Conservation (phyloP, 495 filamentous ascomycete genomes). For the Paragyromitra xinjiangensis region DNA sequence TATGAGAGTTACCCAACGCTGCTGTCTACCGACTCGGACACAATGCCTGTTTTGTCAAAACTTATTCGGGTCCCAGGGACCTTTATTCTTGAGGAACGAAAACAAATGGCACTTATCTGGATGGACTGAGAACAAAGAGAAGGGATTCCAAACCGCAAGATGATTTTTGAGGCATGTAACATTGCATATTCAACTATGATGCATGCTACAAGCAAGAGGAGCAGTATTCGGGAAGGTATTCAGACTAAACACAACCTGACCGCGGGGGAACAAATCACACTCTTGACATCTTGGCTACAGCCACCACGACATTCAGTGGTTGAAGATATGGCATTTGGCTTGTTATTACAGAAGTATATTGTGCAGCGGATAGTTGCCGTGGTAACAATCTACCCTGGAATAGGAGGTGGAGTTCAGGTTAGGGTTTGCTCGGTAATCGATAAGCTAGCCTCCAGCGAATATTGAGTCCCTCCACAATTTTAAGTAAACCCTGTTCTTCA, state of each 20-base stretch:
- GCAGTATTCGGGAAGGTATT: not conserved
- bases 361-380: too few species aligned
- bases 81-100: slow-evolving; percentile 17
- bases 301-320: not conserved
- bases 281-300: slow-evolving; percentile 12
- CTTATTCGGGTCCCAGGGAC: not conserved
- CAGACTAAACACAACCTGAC: not conserved
- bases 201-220: not conserved
- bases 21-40: not conserved
- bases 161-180: slow-evolving; percentile 12
- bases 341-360: not conserved
- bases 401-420: not conserved
- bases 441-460: not conserved
- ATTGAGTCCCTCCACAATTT: not conserved
- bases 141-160: slow-evolving; percentile 7
- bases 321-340: not conserved
- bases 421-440: not conserved
- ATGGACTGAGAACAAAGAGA: slow-evolving; percentile 17
- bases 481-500: not conserved
- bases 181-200: slow-evolving; percentile 18
- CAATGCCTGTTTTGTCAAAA: slow-evolving; percentile 4
- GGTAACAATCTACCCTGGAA: not conserved
- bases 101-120: slow-evolving; percentile 20
- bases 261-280: not conserved
- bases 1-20: too few species aligned